phyloP scores from a whole-genome alignment of 2,329 filamentous ascomycete species.

The Aspergillus udagawae region DNA sequence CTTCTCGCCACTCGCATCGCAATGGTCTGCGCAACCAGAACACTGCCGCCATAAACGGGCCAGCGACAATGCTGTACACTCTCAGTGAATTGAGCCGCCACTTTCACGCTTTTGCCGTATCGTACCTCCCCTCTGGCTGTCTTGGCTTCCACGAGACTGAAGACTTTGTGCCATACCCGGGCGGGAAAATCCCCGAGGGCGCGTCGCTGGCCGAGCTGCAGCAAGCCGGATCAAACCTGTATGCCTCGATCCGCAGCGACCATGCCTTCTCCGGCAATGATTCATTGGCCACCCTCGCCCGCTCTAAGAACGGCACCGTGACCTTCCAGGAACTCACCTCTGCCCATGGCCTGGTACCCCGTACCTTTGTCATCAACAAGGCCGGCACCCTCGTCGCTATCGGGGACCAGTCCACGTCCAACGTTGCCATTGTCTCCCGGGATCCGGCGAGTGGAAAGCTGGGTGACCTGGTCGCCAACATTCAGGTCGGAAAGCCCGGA shows the following conservation, averaged over 20 bases:
- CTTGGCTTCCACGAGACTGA: constrained; percentile 21
- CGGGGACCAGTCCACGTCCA: constrained; percentile 58
- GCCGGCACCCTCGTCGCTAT: constrained; percentile 63
- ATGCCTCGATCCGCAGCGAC: constrained; percentile 32
- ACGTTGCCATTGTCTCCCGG: constrained; percentile 59
- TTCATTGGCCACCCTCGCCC: constrained; percentile 26
- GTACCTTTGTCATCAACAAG: constrained; percentile 65
- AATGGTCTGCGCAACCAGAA: background rate
- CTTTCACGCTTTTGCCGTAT: constrained; percentile 44
- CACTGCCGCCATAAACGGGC: constrained; percentile 7
- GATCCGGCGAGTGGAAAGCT: constrained; percentile 59
- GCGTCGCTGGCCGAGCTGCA: constrained; percentile 27
- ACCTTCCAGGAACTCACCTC: constrained; percentile 55
- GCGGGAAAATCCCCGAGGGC: constrained; percentile 20
- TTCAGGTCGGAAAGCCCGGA: constrained; percentile 29
- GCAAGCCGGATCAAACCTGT: constrained; percentile 18
- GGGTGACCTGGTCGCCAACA: constrained; percentile 34
- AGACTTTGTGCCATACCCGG: constrained; percentile 24
- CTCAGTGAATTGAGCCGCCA: constrained; percentile 57
- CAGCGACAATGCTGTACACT: constrained; percentile 36
- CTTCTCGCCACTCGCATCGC: constrained; percentile 7
- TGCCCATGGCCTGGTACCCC: constrained; percentile 61
- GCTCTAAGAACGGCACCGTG: constrained; percentile 59
- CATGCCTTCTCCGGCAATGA: constrained; percentile 24
- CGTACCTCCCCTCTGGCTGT: constrained; percentile 26